Percentiles rank a stretch among this genome's conserved stretches.
Conservation (phyloP, 345 rosid species). For the Garcia nutans region DNA sequence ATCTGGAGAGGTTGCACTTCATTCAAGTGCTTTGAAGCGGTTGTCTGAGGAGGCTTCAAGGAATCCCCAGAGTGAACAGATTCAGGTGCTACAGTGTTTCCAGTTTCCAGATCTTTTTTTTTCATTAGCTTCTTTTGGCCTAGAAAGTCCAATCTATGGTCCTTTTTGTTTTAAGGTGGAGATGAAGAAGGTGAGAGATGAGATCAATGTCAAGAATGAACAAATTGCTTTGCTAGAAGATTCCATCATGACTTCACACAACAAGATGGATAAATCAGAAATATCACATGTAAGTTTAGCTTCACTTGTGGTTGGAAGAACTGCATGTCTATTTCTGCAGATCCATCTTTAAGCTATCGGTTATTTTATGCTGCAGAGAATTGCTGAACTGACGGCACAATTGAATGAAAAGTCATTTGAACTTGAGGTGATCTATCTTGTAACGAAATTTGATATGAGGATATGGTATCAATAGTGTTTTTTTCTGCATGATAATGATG, state of each 20-base stretch:
- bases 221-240: conserved; percentile 75
- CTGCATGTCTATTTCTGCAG: conserved; percentile 14
- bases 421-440: conserved; percentile 67
- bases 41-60: conserved; percentile 74
- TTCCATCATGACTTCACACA: conserved; percentile 55
- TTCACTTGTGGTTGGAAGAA: conserved; percentile 6
- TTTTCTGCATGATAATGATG: neutral
- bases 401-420: conserved; percentile 91
- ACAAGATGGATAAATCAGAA: conserved; percentile 59
- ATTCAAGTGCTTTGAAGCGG: conserved; percentile 83
- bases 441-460: conserved; percentile 9
- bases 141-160: conserved; percentile 24
- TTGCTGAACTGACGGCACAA: conserved; percentile 73
- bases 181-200: conserved; percentile 59
- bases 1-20: conserved; percentile 79
- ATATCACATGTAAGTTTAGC: conserved; percentile 56
- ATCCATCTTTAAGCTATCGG: conserved; percentile 21
- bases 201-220: conserved; percentile 71
- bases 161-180: conserved; percentile 58
- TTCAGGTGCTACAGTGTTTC: conserved; percentile 46
- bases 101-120: conserved; percentile 12
- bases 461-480: conserved; percentile 11
- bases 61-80: conserved; percentile 62
- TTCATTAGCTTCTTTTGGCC: conserved; percentile 17
- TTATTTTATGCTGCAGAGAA: conserved; percentile 49